These are phyloP conservation scores for Clonostachys byssicola DNA, from an alignment of 2,329 filamentous ascomycete species.

Conservation along the genomic window DNA sequence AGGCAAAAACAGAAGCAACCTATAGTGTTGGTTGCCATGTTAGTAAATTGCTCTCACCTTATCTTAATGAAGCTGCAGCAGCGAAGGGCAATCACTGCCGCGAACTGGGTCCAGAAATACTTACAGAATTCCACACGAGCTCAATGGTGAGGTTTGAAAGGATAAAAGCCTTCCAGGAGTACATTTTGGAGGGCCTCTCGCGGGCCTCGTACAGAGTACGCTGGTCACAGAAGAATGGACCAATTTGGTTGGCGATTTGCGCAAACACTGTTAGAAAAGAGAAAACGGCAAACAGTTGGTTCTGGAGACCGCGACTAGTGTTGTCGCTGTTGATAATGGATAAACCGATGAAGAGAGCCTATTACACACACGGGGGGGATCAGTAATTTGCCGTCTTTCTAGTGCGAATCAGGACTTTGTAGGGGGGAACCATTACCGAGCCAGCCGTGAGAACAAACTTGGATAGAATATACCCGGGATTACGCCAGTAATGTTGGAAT, in stretches of 20 bases:
- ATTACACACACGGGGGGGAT: slow-evolving; percentile 16
- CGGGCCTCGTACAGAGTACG: slow-evolving; percentile 67
- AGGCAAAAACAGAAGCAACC: slow-evolving; percentile 57
- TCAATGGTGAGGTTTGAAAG: slow-evolving; percentile 28
- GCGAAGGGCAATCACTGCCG: not conserved
- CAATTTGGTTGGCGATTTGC: slow-evolving; percentile 59
- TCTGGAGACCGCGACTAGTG: slow-evolving; percentile 62
- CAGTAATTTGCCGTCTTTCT: slow-evolving; percentile 22
- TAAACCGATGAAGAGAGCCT: slow-evolving; percentile 61
- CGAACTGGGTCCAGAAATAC: not conserved
- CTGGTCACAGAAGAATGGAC: slow-evolving; percentile 67
- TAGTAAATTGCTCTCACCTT: too few relatives aligned
- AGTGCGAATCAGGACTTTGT: too few relatives aligned
- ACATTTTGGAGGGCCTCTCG: slow-evolving; percentile 63
- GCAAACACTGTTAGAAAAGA: slow-evolving; percentile 69
- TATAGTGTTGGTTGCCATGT: too few relatives aligned
- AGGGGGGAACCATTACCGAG: too few relatives aligned
- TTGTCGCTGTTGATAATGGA: slow-evolving; percentile 60
- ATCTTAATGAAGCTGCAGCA: not conserved
- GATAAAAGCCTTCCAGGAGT: slow-evolving; percentile 66
- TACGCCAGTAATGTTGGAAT: slow-evolving; percentile 77
- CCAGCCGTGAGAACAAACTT: slow-evolving; percentile 56
- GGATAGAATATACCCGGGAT: slow-evolving; percentile 69
- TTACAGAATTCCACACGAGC: slow-evolving; percentile 6
- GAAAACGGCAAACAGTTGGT: slow-evolving; percentile 69